Evolutionary conservation across 2,329 filamentous ascomycete species (phyloP).

Genomic region (Cadophora malorum): DNA sequence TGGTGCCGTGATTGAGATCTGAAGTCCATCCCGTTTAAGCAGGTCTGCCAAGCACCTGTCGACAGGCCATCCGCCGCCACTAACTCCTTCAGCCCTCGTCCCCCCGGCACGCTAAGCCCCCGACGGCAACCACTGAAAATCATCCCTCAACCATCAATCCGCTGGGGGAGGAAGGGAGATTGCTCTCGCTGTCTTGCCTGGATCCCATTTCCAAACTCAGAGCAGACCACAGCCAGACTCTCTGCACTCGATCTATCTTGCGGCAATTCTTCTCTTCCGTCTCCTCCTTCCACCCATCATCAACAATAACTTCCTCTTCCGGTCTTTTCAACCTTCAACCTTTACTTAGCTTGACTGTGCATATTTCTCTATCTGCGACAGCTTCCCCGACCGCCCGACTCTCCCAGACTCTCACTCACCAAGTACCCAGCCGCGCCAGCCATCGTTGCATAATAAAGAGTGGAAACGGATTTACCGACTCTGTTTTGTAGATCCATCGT

Average conservation of each 20-base stretch:
- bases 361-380: conserved; percentile 13
- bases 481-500: conserved; percentile 36
- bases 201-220: not conserved
- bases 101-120: conserved; percentile 8
- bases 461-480: conserved; percentile 33
- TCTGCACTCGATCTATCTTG: conserved; percentile 8
- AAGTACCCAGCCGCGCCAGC: conserved; percentile 20
- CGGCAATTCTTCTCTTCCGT: not conserved
- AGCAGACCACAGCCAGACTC: not conserved
- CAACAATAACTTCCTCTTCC: conserved; percentile 3
- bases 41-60: not conserved
- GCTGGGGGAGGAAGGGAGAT: not conserved
- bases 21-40: not conserved
- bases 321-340: conserved; percentile 10
- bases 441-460: conserved; percentile 10
- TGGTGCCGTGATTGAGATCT: not conserved
- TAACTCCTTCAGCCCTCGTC: conserved; percentile 13
- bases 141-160: not conserved
- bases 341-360: not conserved
- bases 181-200: not conserved
- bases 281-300: not conserved
- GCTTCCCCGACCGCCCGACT: not conserved
- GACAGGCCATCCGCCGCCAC: conserved; percentile 13
- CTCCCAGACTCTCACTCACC: conserved; percentile 15
- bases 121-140: conserved; percentile 10